phyloP scores from a whole-genome alignment of 2,329 filamentous ascomycete genomes.

The Beauveria sp. region DNA sequence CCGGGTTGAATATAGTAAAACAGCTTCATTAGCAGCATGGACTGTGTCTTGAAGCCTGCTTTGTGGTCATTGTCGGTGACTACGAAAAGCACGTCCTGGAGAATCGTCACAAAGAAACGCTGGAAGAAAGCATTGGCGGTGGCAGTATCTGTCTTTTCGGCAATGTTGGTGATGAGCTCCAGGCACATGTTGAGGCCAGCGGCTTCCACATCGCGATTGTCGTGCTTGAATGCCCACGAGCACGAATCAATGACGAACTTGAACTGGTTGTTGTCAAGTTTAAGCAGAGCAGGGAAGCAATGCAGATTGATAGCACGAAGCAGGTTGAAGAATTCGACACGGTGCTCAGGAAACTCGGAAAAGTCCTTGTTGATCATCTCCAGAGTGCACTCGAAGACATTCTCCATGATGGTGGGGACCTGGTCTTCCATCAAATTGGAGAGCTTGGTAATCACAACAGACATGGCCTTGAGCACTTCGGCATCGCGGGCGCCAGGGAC shows the following conservation, averaged over 20 bases:
- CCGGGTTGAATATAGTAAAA: slow-evolving; percentile 86
- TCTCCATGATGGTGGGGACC: slow-evolving; percentile 95
- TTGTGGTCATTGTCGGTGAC: slow-evolving; percentile 97
- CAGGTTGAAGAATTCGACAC: slow-evolving; percentile 99
- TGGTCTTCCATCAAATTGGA: slow-evolving; percentile 99
- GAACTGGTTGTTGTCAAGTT: slow-evolving; percentile 93
- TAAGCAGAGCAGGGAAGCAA: slow-evolving; percentile 90
- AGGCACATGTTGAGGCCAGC: slow-evolving; percentile 97
- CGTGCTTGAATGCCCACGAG: slow-evolving; percentile 99
- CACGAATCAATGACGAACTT: slow-evolving; percentile 99
- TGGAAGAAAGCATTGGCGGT: slow-evolving; percentile 96
- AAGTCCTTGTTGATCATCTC: slow-evolving; percentile 99
- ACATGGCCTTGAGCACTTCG: slow-evolving; percentile 95
- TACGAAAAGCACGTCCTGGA: slow-evolving; percentile 98
- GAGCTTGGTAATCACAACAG: slow-evolving; percentile 91
- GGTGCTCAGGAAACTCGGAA: slow-evolving; percentile 95
- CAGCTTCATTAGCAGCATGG: slow-evolving; percentile 86
- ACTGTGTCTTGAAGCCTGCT: slow-evolving; percentile 97
- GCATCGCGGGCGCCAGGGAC: slow-evolving; percentile 92
- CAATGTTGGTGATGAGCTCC: slow-evolving; percentile 95
- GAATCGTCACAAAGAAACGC: slow-evolving; percentile 89
- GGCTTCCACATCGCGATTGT: slow-evolving; percentile 95
- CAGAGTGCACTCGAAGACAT: slow-evolving; percentile 94
- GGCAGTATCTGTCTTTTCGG: slow-evolving; percentile 76
- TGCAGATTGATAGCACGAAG: slow-evolving; percentile 92